Base-by-base conservation (phyloP, 495 filamentous ascomycete genomes). In the Aspergillus egyptiacus region DNA sequence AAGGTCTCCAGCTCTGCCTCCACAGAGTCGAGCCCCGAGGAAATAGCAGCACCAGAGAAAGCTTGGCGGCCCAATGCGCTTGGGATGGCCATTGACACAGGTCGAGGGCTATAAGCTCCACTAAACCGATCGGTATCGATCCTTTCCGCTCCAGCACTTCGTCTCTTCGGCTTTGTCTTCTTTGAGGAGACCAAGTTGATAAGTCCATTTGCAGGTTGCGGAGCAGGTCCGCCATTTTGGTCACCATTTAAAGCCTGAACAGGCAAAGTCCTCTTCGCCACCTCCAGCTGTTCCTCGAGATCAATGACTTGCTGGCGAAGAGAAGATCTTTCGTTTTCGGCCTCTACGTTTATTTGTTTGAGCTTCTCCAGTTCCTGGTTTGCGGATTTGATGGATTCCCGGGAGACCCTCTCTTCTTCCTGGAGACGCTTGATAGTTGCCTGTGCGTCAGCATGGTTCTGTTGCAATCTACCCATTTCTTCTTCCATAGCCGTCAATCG, bases 101-200 rank as follows among this genome's bases (percentile, higher is more conserved):
- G 93, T 6, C 93, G 82, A 38, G 91, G 93, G 69, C 94, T 95
- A 75, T 89, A 99, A 20, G 88, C 83, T 36, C 79, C 85, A 67
- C 87, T 93, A 71, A 91, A 91, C 50, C 90, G 80, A 66, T 95
- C 89, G 51, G 83, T 75, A 11, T 89, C 82, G 57, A 85, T 80
- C 53, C 77, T 82, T 62, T 95, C 91, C n/a, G 86, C 84, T 25
- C 93, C 93, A 41, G 89, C 93, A 66, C 93, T 97, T 38, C 94
- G 80, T 61, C 93, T 72, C 74, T 97, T 96, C 7, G 93, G 91
- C 73, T 95, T 96, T 27, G 91, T 89, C 74, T 95, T 96, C 80
- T 97, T 99, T 17, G 89, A 87, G 10, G 91, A 88, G 13, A 99
- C 93, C 37, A 99, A 73, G 62, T 97, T 97, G 73, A 99, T 96